Base-by-base conservation (phyloP, 1,139 yeast genomes). In the Blastobotrys raffinosifermentans region DNA sequence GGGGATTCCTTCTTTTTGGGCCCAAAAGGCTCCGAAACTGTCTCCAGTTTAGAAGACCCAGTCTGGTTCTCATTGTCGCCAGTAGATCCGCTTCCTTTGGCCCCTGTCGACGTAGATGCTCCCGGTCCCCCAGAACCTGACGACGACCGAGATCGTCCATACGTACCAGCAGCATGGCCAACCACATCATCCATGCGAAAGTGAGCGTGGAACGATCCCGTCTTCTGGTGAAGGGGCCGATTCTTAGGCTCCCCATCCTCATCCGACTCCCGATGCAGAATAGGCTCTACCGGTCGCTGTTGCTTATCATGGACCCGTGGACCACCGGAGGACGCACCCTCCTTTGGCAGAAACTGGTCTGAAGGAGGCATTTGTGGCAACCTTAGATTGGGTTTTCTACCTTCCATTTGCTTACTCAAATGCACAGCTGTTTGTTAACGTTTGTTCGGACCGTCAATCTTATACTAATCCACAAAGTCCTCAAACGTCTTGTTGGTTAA, bases 141-240 rank as follows among this genome's bases (percentile, higher is more conserved):
- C 27, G 7, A 8, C 11, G 27, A 25, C 11, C 27, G 13, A 6
- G 27, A 25, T n/a, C 27, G 13, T 6, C 27, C 27, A 25, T 25
- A 25, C 11, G 27, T 25, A 6, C 27, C 27, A n/a, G 27, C 27
- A 25, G 27, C 27, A 54, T 75, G 80, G 52, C 77, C 80, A 17
- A 78, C 58, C 1, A 82, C 70, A 44, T 84, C 94, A 47, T 80
- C 85, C 7, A 80, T 80, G 48, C 72, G 73, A 55, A 85, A 84
- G 61, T 84, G 94, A 1, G 94, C 91, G 60, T 84, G 94, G 40
- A 80, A 83, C 30, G 76, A 75, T 16, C 76, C 75, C 15, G 72
- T 64, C 54, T 73, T 75, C 47, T 70, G 78, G 51, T 74, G 83
- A 6, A n/a, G 7, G 27, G 15, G 11, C 13, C 11, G 7, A n/a